A percentile compares a stretch with the other conserved stretches of the same genome.
Conservation (phyloP, 345 rosid species). For the Eucalyptus cloeziana region DNA sequence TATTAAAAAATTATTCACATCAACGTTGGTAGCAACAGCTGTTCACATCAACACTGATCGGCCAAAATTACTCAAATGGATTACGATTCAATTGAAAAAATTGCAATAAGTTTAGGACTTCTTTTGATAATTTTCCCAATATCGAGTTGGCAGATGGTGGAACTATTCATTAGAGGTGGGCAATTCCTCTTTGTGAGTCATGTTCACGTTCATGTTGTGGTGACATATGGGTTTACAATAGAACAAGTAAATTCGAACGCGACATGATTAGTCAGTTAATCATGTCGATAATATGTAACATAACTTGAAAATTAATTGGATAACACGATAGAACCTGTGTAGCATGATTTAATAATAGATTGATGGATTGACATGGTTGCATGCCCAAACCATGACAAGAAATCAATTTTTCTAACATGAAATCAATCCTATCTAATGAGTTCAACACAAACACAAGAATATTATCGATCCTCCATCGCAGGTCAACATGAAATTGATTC, state of each 20-base stretch:
- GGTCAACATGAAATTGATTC: background rate
- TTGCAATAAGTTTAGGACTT: no score
- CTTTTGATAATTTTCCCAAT: no score
- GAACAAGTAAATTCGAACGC: background rate
- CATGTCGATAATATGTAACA: background rate
- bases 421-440: background rate
- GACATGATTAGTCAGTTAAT: background rate
- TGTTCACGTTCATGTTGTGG: background rate
- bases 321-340: background rate
- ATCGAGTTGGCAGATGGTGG: rapidly evolving
- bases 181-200: background rate
- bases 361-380: background rate
- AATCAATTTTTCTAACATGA: background rate
- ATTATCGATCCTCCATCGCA: rapidly evolving
- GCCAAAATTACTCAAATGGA: no score
- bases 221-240: background rate
- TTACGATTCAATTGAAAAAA: rapidly evolving
- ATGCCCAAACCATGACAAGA: background rate
- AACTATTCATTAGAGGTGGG: background rate
- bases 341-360: background rate
- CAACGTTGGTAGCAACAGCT: rapidly evolving
- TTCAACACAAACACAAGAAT: rapidly evolving
- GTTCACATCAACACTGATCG: no score
- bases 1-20: no score
- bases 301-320: background rate